Evolutionary conservation across 345 rosid genomes (phyloP), one percentile per base, ranked within the genome.

Genomic region (Kandelia obovata): DNA sequence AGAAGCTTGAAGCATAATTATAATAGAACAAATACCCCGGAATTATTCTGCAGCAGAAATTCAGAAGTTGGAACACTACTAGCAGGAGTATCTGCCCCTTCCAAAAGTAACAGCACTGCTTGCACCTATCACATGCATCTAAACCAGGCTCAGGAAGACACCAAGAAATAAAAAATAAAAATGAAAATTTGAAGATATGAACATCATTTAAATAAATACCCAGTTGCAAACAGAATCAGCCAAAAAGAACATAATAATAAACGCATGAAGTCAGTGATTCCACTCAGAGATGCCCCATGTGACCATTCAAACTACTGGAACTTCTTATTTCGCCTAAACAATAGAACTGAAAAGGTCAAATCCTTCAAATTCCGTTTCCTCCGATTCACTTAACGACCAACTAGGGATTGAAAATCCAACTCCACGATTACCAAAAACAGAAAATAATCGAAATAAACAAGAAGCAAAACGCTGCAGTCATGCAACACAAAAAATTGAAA

Each of bases 81-180:
- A 65, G 58, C n/a, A 49, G 81, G 72, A 27, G 73, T 34, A 74
- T 74, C 78, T 28, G 68, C 16, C 30, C 72, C 80, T 70, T 79
- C 83, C 58, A 78, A 60, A 28, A 76, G 79, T 27, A 80, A 72
- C 11, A 78, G 17, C 66, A 78, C 77, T 35, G 86, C 86, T 75
- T 82, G 81, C 73, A 82, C 85, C 85, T 82, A 72, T 61, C 31
- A 72, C 47, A 67, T 6, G 64, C 53, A 51, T n/a, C 21, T 60
- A 66, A 69, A 63, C 26, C 65, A 71, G 21, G 66, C 20, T 52
- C 51, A 64, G 8, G 71, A 28, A 60, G 59, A 32, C 11, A 30
- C 17, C 27, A 2, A 17, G 15, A 55, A 55, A 55, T 10, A 55
- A 55, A 21, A 58, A 58, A 43, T 6, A 52, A 52, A n/a, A 58